Conservation (phyloP, 495 filamentous ascomycete genomes). For the Immersiella caudata region DNA sequence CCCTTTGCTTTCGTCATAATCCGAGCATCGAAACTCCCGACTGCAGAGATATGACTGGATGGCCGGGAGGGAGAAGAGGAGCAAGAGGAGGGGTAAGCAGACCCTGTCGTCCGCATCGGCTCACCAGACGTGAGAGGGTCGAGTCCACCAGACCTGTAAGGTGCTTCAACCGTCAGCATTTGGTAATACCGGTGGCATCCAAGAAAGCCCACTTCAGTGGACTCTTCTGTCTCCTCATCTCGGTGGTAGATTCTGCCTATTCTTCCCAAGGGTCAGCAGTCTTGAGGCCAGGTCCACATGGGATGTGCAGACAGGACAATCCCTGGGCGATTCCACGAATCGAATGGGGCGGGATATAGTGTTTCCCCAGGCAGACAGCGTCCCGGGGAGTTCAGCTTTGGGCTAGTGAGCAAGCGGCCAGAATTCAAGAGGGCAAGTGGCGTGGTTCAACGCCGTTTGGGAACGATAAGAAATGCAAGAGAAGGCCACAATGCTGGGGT, state of each 20-base stretch:
- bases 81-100: slow-evolving; percentile 14
- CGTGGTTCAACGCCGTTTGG: slow-evolving; percentile 30
- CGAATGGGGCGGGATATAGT: slow-evolving; percentile 9
- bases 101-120: neutral
- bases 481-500: slow-evolving; percentile 18
- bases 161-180: neutral
- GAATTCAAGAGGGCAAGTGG: slow-evolving; percentile 23
- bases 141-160: neutral
- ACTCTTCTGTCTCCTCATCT: too few species aligned
- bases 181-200: slow-evolving; percentile 18
- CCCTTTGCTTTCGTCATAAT: slow-evolving; percentile 2
- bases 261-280: slow-evolving; percentile 30
- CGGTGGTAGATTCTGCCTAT: slow-evolving; percentile 33
- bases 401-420: slow-evolving; percentile 14
- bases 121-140: neutral
- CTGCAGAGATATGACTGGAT: neutral
- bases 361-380: slow-evolving; percentile 8
- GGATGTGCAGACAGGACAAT: slow-evolving; percentile 9
- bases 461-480: slow-evolving; percentile 26
- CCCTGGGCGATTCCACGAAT: neutral
- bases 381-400: neutral
- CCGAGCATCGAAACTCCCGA: neutral
- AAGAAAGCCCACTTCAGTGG: slow-evolving; percentile 17
- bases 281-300: slow-evolving; percentile 20
- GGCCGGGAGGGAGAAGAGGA: neutral